phyloP scores from a whole-genome alignment of 176 grass and related monocot species.

The Oryza rufipogon region DNA sequence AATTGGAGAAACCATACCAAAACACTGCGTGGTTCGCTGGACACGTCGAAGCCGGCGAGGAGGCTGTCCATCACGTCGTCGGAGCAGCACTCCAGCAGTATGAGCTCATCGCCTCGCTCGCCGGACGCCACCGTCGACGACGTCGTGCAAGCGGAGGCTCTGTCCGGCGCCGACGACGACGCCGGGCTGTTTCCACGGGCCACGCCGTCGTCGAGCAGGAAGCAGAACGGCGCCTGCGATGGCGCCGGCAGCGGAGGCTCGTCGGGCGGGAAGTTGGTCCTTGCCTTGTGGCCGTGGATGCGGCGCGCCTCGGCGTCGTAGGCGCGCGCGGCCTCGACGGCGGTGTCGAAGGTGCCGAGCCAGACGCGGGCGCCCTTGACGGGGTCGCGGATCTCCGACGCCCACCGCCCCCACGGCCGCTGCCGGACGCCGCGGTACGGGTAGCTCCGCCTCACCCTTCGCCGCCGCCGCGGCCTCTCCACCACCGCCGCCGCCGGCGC shows the following conservation, averaged over 20 bases:
- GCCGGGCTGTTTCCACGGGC: neutral
- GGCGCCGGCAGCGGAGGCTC: neutral
- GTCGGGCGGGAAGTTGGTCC: conserved; percentile 26
- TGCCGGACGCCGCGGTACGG: conserved; percentile 41
- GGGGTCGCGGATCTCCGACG: conserved; percentile 38
- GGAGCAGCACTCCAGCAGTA: conserved; percentile 35
- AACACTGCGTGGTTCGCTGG: no score
- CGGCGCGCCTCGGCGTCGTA: conserved; percentile 58
- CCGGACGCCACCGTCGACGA: neutral
- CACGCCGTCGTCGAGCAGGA: neutral
- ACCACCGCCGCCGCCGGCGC: neutral
- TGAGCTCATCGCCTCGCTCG: neutral
- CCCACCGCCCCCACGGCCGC: conserved; percentile 38
- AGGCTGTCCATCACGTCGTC: conserved; percentile 44
- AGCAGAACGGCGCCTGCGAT: neutral
- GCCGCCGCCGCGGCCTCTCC: conserved; percentile 12
- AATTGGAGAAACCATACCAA: no score
- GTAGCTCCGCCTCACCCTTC: neutral
- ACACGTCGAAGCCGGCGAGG: conserved; percentile 31
- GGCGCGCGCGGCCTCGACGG: conserved; percentile 77
- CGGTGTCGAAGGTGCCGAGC: conserved; percentile 90
- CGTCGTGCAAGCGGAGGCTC: neutral
- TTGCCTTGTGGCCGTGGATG: conserved; percentile 29
- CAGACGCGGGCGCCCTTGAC: conserved; percentile 33
- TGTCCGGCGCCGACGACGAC: neutral